A percentile compares a stretch with the other conserved stretches of the same genome.
Evolutionary conservation across 192 early-diverging fungal species (phyloP).

Genomic region (Coemansia sp.): DNA sequence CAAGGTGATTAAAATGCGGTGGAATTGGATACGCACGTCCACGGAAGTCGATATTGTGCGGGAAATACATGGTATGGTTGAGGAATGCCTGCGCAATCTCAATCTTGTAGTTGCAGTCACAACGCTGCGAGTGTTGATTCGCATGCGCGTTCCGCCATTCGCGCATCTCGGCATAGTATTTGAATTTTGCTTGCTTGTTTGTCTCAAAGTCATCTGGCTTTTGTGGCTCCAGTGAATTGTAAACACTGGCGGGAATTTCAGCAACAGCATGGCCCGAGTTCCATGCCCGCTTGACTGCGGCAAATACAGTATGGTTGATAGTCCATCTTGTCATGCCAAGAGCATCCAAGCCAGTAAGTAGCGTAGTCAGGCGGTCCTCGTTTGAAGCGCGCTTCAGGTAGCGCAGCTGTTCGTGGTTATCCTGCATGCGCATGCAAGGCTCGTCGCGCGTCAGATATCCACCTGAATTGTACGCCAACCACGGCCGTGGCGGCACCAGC

Average conservation of each 20-base stretch:
- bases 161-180: slow-evolving; percentile 58
- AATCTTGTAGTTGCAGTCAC: slow-evolving; percentile 92
- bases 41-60: slow-evolving; percentile 96
- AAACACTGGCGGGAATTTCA: slow-evolving; percentile 66
- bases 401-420: slow-evolving; percentile 67
- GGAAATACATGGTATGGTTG: slow-evolving; percentile 89
- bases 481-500: slow-evolving; percentile 88
- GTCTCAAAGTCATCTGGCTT: slow-evolving; percentile 68
- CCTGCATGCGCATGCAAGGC: slow-evolving; percentile 74
- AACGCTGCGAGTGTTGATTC: slow-evolving; percentile 84
- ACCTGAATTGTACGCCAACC: slow-evolving; percentile 81
- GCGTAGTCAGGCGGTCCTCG: slow-evolving; percentile 61
- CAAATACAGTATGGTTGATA: slow-evolving; percentile 81
- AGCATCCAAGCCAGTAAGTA: slow-evolving; percentile 80
- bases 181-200: slow-evolving; percentile 53
- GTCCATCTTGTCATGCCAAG: slow-evolving; percentile 86
- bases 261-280: slow-evolving; percentile 74
- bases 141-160: slow-evolving; percentile 60
- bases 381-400: slow-evolving; percentile 81
- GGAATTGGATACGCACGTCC: slow-evolving; percentile 98
- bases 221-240: slow-evolving; percentile 53
- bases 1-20: slow-evolving; percentile 92
- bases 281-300: slow-evolving; percentile 82
- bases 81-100: slow-evolving; percentile 90
- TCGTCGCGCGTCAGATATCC: slow-evolving; percentile 78